phyloP scores from a whole-genome alignment of 805 yeast genomes.

The Maudiozyma pseudohumilis region DNA sequence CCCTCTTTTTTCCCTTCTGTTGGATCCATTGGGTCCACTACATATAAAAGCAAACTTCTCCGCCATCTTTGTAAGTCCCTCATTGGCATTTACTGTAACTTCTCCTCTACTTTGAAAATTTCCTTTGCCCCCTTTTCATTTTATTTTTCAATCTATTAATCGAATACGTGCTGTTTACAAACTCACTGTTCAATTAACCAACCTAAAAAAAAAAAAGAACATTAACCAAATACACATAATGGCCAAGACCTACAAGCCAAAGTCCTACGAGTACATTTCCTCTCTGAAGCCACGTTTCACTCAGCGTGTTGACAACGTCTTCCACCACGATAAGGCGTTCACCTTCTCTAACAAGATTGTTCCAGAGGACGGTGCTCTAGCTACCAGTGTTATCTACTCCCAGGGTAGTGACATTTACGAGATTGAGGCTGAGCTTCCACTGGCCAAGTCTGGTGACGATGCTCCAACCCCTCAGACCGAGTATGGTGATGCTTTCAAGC shows the following conservation, averaged over 20 bases:
- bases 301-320: constrained; percentile 20
- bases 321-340: constrained; percentile 15
- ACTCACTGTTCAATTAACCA: too few species aligned
- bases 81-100: too few species aligned
- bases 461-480: constrained; percentile 42
- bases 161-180: too few species aligned
- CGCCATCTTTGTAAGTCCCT: too few species aligned
- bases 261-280: constrained; percentile 40
- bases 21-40: too few species aligned
- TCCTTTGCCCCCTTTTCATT: too few species aligned
- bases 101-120: too few species aligned
- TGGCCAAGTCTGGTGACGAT: constrained; percentile 8
- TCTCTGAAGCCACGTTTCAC: constrained; percentile 30
- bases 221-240: neutral
- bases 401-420: constrained; percentile 24
- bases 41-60: too few species aligned
- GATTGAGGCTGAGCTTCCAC: constrained; percentile 18
- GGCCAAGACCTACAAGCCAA: constrained; percentile 31
- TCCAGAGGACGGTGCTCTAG: constrained; percentile 17
- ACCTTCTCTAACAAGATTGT: constrained; percentile 18
- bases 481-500: constrained; percentile 60
- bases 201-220: too few species aligned
- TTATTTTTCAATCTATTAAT: too few species aligned
- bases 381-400: constrained; percentile 18
- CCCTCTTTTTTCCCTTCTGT: too few species aligned